Conservation (phyloP, 495 filamentous ascomycete genomes). For the Oidiodendron maius region DNA sequence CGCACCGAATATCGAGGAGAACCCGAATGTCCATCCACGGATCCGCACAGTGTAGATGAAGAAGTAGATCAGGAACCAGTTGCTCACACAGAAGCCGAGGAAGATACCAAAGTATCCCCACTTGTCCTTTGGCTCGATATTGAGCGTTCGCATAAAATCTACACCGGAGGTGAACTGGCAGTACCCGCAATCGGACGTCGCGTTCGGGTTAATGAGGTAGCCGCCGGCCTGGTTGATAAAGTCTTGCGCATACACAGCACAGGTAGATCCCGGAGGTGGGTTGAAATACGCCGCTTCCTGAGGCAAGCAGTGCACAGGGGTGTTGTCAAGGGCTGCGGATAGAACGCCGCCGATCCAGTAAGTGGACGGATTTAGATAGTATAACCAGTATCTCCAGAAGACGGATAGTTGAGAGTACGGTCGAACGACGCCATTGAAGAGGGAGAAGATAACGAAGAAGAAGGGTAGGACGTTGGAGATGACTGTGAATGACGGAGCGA, state of each 20-base stretch:
- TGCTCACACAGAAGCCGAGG: conserved; percentile 66
- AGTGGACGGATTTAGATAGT: conserved; percentile 54
- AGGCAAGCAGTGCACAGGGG: conserved; percentile 47
- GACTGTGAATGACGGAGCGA: conserved; percentile 74
- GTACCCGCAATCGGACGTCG: conserved; percentile 56
- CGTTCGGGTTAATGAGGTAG: conserved; percentile 49
- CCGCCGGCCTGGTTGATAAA: conserved; percentile 57
- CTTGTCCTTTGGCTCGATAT: conserved; percentile 54
- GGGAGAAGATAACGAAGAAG: conserved; percentile 70
- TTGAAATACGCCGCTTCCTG: conserved; percentile 55
- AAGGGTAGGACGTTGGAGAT: conserved; percentile 71
- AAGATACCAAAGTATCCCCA: conserved; percentile 79
- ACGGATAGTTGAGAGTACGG: conserved; percentile 54
- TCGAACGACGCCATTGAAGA: conserved; percentile 72
- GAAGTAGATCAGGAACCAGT: conserved; percentile 79
- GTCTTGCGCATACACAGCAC: conserved; percentile 54
- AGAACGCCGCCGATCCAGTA: conserved; percentile 63
- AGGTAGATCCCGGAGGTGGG: conserved; percentile 48
- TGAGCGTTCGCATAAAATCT: conserved; percentile 64
- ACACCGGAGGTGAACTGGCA: conserved; percentile 61
- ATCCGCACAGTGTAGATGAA: conserved; percentile 76
- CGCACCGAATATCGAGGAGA: conserved; percentile 49
- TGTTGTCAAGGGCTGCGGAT: conserved; percentile 50
- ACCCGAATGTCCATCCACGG: conserved; percentile 58
- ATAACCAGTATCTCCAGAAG: conserved; percentile 79